Conservation (phyloP, 192 early-diverging fungal species). For the Dimargaris xerosporica region DNA sequence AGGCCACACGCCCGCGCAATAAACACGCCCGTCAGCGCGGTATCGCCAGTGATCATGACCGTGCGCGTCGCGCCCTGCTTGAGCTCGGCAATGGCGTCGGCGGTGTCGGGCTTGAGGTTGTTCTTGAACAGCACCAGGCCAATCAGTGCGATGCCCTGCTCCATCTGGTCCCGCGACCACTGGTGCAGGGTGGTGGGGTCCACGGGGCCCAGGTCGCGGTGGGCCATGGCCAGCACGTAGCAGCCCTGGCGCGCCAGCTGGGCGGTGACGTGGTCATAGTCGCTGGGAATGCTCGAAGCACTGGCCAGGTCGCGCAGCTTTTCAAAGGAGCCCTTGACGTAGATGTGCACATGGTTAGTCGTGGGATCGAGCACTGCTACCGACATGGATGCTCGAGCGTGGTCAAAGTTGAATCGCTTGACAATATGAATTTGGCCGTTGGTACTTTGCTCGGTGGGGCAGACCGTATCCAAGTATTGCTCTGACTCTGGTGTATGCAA, state of each 20-base stretch:
- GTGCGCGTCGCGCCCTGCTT: slow-evolving; percentile 46
- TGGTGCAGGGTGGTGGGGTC: slow-evolving; percentile 22
- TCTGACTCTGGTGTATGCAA: slow-evolving; percentile 14
- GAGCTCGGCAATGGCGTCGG: slow-evolving; percentile 45
- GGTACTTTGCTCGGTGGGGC: slow-evolving; percentile 20
- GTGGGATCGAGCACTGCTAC: slow-evolving; percentile 42
- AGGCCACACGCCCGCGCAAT: slow-evolving; percentile 54
- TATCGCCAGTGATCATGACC: slow-evolving; percentile 79
- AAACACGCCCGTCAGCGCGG: slow-evolving; percentile 52
- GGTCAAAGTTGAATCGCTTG: slow-evolving; percentile 63
- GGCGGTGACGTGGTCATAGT: slow-evolving; percentile 38
- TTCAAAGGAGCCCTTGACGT: slow-evolving; percentile 70
- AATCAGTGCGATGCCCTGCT: slow-evolving; percentile 30
- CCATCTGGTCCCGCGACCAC: slow-evolving; percentile 42
- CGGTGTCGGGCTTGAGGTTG: slow-evolving; percentile 56
- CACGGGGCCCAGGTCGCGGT: slow-evolving; percentile 37
- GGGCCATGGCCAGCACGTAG: slow-evolving; percentile 64
- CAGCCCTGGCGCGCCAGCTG: slow-evolving; percentile 52
- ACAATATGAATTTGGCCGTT: slow-evolving; percentile 35
- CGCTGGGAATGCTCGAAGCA: slow-evolving; percentile 27
- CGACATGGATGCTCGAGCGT: slow-evolving; percentile 57
- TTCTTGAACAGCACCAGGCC: slow-evolving; percentile 65
- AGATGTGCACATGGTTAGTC: slow-evolving; percentile 40
- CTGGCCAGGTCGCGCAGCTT: slow-evolving; percentile 35
- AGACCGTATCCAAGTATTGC: slow-evolving; percentile 32